phyloP scores from a whole-genome alignment of 1,284 basidiomycete genomes.

The Papiliotrema nemorosa region DNA sequence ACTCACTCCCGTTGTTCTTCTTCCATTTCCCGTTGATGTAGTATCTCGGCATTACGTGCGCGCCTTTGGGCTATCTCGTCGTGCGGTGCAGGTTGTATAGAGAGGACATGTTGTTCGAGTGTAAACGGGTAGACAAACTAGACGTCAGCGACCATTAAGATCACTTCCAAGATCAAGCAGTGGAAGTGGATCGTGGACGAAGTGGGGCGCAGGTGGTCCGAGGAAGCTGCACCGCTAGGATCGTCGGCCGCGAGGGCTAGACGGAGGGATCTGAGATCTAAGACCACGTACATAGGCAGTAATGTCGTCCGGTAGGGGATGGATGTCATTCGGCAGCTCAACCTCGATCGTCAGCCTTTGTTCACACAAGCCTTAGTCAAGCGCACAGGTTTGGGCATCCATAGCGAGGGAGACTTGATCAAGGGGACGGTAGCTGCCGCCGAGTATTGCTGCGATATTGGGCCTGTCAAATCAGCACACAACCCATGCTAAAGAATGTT shows the following conservation, averaged over 20 bases:
- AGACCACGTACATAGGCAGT: conserved; percentile 77
- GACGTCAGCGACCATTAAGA: neutral
- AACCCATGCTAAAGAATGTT: no score
- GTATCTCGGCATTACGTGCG: conserved; percentile 64
- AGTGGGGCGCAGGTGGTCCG: no score
- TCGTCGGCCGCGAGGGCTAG: neutral
- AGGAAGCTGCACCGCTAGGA: no score
- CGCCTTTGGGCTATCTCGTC: conserved; percentile 63
- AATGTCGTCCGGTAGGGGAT: conserved; percentile 83
- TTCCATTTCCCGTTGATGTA: conserved; percentile 68
- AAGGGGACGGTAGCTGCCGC: conserved; percentile 70
- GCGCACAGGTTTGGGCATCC: conserved; percentile 71
- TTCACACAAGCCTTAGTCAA: neutral
- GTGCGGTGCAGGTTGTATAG: conserved; percentile 65
- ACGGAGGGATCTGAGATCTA: neutral
- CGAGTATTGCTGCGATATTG: conserved; percentile 61
- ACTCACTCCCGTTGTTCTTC: conserved; percentile 68
- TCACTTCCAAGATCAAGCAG: neutral
- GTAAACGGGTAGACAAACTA: conserved; percentile 94
- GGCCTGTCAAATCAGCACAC: conserved; percentile 30
- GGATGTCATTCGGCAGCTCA: conserved; percentile 78
- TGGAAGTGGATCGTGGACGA: no score
- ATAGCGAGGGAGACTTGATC: conserved; percentile 86
- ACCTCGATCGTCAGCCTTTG: conserved; percentile 55
- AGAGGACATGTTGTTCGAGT: conserved; percentile 76